Evolutionary conservation across 2,329 filamentous ascomycete species (phyloP).

Genomic region (Xylariaceae sp.): DNA sequence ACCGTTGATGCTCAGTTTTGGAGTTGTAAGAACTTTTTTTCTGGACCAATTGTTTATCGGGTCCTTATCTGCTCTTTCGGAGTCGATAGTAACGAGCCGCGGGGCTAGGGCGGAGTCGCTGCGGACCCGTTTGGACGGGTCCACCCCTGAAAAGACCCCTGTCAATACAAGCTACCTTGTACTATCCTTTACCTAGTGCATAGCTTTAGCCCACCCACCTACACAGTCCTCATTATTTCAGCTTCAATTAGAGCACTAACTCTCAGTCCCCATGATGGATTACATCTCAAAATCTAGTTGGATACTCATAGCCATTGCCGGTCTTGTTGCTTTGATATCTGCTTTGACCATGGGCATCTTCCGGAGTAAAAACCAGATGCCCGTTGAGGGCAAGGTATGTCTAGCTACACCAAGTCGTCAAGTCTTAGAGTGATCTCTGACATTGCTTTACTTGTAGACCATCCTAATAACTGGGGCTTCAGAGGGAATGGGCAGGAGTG

Average conservation of each 20-base stretch:
- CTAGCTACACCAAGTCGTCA: constrained; percentile 6
- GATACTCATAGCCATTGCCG: constrained; percentile 29
- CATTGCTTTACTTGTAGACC: constrained; percentile 58
- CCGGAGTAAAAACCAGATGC: constrained; percentile 72
- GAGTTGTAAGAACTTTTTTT: constrained; percentile 18
- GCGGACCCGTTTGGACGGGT: too few relatives aligned
- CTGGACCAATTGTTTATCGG: constrained; percentile 7
- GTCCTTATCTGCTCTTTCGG: neutral
- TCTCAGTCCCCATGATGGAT: constrained; percentile 23
- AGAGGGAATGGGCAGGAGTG: constrained; percentile 84
- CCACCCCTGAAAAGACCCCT: neutral
- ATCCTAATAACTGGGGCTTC: constrained; percentile 89
- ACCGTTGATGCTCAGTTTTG: neutral
- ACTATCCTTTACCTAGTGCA: neutral
- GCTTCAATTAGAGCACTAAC: neutral
- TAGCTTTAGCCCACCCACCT: too few relatives aligned
- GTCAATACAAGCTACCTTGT: constrained; percentile 2
- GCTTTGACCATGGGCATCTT: constrained; percentile 68
- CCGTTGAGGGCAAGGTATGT: constrained; percentile 78
- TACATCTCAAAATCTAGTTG: constrained; percentile 15
- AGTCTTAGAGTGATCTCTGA: constrained; percentile 21
- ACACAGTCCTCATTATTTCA: too few relatives aligned
- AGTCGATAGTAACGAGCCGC: neutral
- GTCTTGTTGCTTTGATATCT: constrained; percentile 40
- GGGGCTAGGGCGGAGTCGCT: too few relatives aligned